Base-by-base conservation (phyloP, 2,329 filamentous ascomycete species). In the Alternaria consortialis region DNA sequence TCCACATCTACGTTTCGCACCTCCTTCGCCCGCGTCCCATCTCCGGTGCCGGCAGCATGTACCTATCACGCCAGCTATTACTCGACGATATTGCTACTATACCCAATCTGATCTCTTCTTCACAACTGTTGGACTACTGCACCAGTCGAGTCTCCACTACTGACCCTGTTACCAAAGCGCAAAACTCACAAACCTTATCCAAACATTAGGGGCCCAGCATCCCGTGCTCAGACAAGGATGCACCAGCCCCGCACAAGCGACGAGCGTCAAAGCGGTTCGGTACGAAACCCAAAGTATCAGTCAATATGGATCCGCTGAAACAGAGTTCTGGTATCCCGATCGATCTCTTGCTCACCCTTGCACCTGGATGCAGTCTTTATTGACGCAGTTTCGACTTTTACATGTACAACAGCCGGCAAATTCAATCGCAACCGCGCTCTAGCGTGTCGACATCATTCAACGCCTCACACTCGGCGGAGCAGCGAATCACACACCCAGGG, bases 221-320 rank as follows among this genome's bases (percentile, higher is more conserved):
- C 13, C 36, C 39, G 50, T 52, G 51, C 47, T 20, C 27, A 47
- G 52, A 56, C 52, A 51, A 52, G 53, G 61, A 54, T 53, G 27
- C 54, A 50, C 42, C 37, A 43, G 36, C 59, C 52, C 46, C 51
- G 54, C 54, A 43, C 55, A 43, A 53, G 53, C 40, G 56, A 46
- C 42, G 52, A 60, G 58, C 53, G 64, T 66, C 61, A 62, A 59
- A 56, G 61, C 61, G 64, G 61, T 53, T 64, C 64, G 61, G 61
- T 64, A 64, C 64, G 62, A 60, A 59, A 62, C 60, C 44, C 44
- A 63, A 56, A 55, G 42, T 25, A 47, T 48, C 31, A 48, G 53
- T 56, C 44, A 47, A 32, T 25, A 40, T 23, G 39, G 39, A 56
- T 44, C 47, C 46, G 47, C 58, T 58, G 61, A 54, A 58, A 58